A percentile compares a stretch with the other conserved stretches of the same genome.
These are phyloP conservation scores for Smithsoniella earleae DNA, from an alignment of 163 green algal genomes.

Conservation along the genomic window DNA sequence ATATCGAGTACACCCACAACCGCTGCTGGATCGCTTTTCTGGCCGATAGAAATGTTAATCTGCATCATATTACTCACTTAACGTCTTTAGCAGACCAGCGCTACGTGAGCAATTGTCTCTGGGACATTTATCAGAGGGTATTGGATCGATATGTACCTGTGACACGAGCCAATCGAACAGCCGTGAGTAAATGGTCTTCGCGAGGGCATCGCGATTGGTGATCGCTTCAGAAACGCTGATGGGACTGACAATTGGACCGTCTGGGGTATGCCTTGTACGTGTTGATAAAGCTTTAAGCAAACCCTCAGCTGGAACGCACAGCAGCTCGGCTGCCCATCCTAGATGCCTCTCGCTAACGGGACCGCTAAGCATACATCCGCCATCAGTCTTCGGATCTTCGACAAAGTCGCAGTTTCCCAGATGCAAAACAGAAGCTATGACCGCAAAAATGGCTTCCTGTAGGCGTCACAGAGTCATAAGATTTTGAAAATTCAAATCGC, in stretches of 20 bases:
- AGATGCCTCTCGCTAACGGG: constrained; percentile 43
- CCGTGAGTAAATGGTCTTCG: constrained; percentile 82
- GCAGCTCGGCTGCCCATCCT: constrained; percentile 51
- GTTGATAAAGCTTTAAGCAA: constrained; percentile 82
- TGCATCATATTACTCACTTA: constrained; percentile 32
- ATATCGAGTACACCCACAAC: constrained; percentile 96
- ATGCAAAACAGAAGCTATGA: constrained; percentile 91
- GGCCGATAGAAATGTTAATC: constrained; percentile 90
- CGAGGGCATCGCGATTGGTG: constrained; percentile 88
- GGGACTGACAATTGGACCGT: constrained; percentile 84
- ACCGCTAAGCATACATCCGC: constrained; percentile 38
- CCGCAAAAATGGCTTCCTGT: constrained; percentile 69
- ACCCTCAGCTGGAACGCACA: constrained; percentile 59
- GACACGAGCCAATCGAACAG: constrained; percentile 49
- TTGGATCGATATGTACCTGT: too few relatives aligned
- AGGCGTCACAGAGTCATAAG: background rate
- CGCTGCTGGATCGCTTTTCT: constrained; percentile 56
- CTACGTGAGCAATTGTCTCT: too few relatives aligned
- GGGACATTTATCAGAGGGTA: too few relatives aligned
- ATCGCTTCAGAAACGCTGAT: constrained; percentile 66
- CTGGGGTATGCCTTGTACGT: constrained; percentile 70
- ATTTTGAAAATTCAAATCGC: too few relatives aligned
- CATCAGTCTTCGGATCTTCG: constrained; percentile 49
- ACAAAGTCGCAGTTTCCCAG: constrained; percentile 86
- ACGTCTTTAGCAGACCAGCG: too few relatives aligned